Evolutionary conservation across 1,284 basidiomycete species (phyloP), one percentile per base, ranked within the genome.

Genomic region (Ceratobasidium theobromae): DNA sequence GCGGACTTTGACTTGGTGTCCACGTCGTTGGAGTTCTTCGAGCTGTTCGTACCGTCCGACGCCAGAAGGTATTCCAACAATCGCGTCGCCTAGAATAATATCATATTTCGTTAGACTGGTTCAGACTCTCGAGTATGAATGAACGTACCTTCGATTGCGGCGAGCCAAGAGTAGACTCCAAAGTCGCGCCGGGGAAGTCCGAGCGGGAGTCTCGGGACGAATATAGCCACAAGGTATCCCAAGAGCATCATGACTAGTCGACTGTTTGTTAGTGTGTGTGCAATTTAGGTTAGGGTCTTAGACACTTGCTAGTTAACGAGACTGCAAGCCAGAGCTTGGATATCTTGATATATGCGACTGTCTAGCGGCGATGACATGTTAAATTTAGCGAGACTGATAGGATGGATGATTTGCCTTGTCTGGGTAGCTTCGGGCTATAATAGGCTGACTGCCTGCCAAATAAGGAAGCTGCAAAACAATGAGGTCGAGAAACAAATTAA

Each of bases 141-240:
- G 14, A 4, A 35, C 35, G 27, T 16, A 53, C 58, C 58, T 30
- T 64, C 58, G 16, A 64, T 64, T n/a, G 58, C 58, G 5, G 64
- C 53, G n/a, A 65, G 41, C 51, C 64, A 65, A 8, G 64, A 65
- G 40, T 53, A 55, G n/a, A 65, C 52, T 6, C 64, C 64, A 54
- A 65, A 54, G 25, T 65, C 64, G 27, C 64, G 51, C 21, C 51
- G 35, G 3, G 64, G 64, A 23, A 65, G 41, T n/a, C 64, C 64
- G 3, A 65, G 52, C 5, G 64, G 64, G 5, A 65, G 28, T 11
- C 64, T 12, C n/a, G 64, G 64, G 14, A 65, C 64, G 18, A 65
- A 65, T 16, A 54, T 54, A 27, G 64, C 48, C 5, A 55, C 40
- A 2, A 40, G 12, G 23, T 65, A 65, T 12, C 64, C 64, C 30